A percentile compares a stretch with the other conserved stretches of the same genome.
Evolutionary conservation across 306 rosid genomes (phyloP).

Genomic region (Astragalus membranaceus): DNA sequence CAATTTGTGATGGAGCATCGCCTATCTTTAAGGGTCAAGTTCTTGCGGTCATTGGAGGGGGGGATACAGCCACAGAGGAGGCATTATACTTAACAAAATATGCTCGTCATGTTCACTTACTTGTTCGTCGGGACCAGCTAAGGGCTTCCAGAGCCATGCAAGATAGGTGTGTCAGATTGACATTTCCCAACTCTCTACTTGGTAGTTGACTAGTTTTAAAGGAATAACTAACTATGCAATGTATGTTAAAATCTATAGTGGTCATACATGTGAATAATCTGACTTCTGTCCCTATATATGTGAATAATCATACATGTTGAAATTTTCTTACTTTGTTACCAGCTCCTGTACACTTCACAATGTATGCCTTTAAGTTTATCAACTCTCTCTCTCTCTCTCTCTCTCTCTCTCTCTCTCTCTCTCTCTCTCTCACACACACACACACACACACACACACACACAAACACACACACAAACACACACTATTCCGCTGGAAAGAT

Average conservation of each 20-base stretch:
- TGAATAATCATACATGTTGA: not conserved
- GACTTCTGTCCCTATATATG: not conserved
- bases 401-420: not conserved
- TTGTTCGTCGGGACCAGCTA: constrained; percentile 76
- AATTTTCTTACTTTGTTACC: not conserved
- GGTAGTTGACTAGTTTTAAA: not conserved
- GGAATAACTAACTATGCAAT: not conserved
- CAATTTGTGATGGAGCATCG: constrained; percentile 96
- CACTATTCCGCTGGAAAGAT: not conserved
- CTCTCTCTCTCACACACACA: not conserved
- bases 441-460: too few relatives aligned
- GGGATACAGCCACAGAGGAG: constrained; percentile 97
- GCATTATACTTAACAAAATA: constrained; percentile 86
- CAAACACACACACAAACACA: not conserved
- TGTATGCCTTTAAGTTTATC: not conserved
- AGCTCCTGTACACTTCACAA: not conserved
- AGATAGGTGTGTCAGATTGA: constrained; percentile 70
- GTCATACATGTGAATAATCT: constrained; percentile 8
- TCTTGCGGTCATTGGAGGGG: constrained; percentile 95
- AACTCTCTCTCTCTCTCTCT: not conserved
- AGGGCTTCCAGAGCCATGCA: constrained; percentile 98
- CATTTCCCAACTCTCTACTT: constrained; percentile 12
- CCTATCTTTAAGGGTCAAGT: constrained; percentile 92
- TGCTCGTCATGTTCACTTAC: constrained; percentile 86
- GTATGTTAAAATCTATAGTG: constrained; percentile 3